Base-by-base conservation (phyloP, 441 rosid genomes). In the Croton laevigatus region DNA sequence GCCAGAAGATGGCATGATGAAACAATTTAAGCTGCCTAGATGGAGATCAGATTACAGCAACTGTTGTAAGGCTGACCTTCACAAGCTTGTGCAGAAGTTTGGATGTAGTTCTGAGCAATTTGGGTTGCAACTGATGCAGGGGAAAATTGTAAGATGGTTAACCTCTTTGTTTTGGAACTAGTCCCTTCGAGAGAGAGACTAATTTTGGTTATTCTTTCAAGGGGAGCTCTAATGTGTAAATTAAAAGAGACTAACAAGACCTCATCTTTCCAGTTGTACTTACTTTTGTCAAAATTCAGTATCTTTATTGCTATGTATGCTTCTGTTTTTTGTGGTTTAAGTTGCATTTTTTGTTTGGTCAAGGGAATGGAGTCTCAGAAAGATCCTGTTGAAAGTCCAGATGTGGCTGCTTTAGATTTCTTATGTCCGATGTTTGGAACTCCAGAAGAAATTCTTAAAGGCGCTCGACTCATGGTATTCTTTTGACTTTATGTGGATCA, bases 31-130 rank as follows among this genome's bases (percentile, higher is more conserved):
- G 86, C 88, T 90, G 76, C 94, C 94, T 59, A 84, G 82, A 76
- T 86, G 91, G 77, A 88, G 81, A 81, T 86, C 94, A 46, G 87
- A 80, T 46, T 92, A 85, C 73, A 88, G 88, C 71, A 79, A 84
- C 63, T 86, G 91, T 73, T 82, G 83, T 73, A 88, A 86, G 78
- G 87, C 96, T 8, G 94, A 96, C 58, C 76, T 92, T 52, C 85
- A 94, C 89, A 87, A 86, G 82, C 92, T 90, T 71, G 88, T 86
- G 7, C 82, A 83, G 85, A 90, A 82, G 77, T 91, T 90, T 79
- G 93, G 94, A n/a, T 86, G 80, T 77, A 86, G 93, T 73, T 83
- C 96, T n/a, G 90, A 90, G 87, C 93, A 88, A 80, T 78, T 91
- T 73, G 93, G 94, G 49, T 74, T 76, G 71, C 86, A 81, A 36